These are phyloP conservation scores for Fusarium buharicum DNA, from an alignment of 2,329 filamentous ascomycete genomes.

Conservation along the genomic window DNA sequence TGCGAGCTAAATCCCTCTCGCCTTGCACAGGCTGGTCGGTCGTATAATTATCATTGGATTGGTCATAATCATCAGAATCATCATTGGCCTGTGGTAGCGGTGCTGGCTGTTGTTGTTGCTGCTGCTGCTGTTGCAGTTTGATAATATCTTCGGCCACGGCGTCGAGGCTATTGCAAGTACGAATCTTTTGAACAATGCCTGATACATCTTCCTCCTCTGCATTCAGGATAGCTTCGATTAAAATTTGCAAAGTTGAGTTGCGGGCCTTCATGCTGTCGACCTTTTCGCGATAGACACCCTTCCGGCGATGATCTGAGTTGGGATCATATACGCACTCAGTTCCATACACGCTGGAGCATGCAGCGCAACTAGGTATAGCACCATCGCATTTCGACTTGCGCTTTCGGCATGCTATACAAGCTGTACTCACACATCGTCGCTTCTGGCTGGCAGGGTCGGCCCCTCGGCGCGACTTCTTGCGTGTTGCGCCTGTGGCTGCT, in stretches of 20 bases:
- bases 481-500: conserved; percentile 22
- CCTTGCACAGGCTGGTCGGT: conserved; percentile 59
- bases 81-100: conserved; percentile 51
- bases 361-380: conserved; percentile 88
- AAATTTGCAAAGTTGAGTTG: conserved; percentile 87
- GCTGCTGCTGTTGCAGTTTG: conserved; percentile 53
- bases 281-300: conserved; percentile 96
- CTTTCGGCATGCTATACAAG: conserved; percentile 81
- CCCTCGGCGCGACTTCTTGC: conserved; percentile 63
- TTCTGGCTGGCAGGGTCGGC: conserved; percentile 66
- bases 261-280: conserved; percentile 87
- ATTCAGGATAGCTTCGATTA: conserved; percentile 92
- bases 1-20: conserved; percentile 86
- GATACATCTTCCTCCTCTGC: conserved; percentile 87
- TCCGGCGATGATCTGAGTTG: conserved; percentile 93
- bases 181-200: conserved; percentile 83
- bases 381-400: conserved; percentile 93
- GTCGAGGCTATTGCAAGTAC: conserved; percentile 80
- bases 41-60: conserved; percentile 54
- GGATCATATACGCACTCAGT: conserved; percentile 95
- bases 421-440: conserved; percentile 83
- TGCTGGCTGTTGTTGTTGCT: conserved; percentile 51
- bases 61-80: conserved; percentile 55
- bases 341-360: conserved; percentile 93
- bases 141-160: conserved; percentile 64